phyloP scores from a whole-genome alignment of 805 yeast genomes.

The Monosporozyma siamensis region DNA sequence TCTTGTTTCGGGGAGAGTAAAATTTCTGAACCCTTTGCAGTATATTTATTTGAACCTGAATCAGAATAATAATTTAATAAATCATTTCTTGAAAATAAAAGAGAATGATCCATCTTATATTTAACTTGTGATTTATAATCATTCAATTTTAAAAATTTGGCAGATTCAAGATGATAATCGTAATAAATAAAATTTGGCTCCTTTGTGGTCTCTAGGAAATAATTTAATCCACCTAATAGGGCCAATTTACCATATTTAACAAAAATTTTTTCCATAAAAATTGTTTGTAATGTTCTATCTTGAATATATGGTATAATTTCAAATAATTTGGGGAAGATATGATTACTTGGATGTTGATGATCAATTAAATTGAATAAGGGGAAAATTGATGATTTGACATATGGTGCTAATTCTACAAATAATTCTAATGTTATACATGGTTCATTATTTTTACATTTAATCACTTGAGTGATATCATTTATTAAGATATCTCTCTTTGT shows the following conservation, averaged over 20 bases:
- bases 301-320: conserved; percentile 9
- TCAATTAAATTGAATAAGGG: conserved; percentile 18
- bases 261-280: conserved; percentile 20
- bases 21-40: conserved; percentile 24
- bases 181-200: conserved; percentile 20
- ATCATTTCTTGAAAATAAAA: conserved; percentile 22
- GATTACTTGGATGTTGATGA: conserved; percentile 15
- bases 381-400: conserved; percentile 8
- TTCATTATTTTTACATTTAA: conserved; percentile 13
- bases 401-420: conserved; percentile 20
- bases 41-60: conserved; percentile 22
- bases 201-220: conserved; percentile 16
- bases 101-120: conserved; percentile 11
- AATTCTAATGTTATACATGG: conserved; percentile 22
- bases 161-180: conserved; percentile 24
- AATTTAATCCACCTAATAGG: conserved; percentile 26
- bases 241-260: conserved; percentile 22
- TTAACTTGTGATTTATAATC: conserved; percentile 23
- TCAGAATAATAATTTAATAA: conserved; percentile 28
- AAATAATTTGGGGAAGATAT: conserved; percentile 17
- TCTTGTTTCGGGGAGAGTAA: conserved; percentile 12
- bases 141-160: conserved; percentile 18
- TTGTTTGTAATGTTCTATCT: conserved; percentile 9
- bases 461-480: conserved; percentile 17
- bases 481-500: conserved; percentile 17